phyloP scores from a whole-genome alignment of 2,329 filamentous ascomycete genomes.

The Alternaria consortialis region DNA sequence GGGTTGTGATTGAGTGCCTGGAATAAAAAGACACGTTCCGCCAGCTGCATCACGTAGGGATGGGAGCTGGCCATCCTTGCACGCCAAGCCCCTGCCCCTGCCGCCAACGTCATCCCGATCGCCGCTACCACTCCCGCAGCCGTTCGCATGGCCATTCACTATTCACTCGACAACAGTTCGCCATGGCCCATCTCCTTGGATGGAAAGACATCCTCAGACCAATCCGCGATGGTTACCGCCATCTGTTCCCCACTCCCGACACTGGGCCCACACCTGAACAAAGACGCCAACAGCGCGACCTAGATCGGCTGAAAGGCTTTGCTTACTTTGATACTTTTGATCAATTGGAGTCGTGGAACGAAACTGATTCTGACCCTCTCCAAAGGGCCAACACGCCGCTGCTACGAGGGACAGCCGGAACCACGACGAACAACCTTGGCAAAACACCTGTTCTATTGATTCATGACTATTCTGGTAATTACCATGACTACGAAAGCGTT shows the following conservation, averaged over 20 bases:
- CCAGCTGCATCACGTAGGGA: constrained; percentile 34
- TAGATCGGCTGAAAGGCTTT: constrained; percentile 51
- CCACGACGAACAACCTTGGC: neutral
- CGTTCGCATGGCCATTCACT: constrained; percentile 3
- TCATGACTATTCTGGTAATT: constrained; percentile 55
- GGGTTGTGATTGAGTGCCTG: constrained; percentile 20
- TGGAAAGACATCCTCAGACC: constrained; percentile 54
- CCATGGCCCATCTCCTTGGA: constrained; percentile 37
- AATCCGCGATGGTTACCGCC: constrained; percentile 51
- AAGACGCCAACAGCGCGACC: constrained; percentile 36
- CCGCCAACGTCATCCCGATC: constrained; percentile 28
- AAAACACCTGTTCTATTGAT: constrained; percentile 47
- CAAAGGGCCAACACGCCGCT: constrained; percentile 53
- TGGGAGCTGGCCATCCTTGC: constrained; percentile 41
- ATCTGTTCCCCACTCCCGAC: constrained; percentile 47
- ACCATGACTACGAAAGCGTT: constrained; percentile 55
- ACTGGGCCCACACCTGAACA: constrained; percentile 48
- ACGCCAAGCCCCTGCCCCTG: constrained; percentile 38
- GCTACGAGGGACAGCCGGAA: constrained; percentile 28
- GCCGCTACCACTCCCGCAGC: constrained; percentile 14
- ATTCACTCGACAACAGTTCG: neutral
- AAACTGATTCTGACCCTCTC: constrained; percentile 42
- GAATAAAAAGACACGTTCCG: constrained; percentile 51
- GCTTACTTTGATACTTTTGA: constrained; percentile 54
- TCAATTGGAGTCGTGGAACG: constrained; percentile 48